Evolutionary conservation across 352 stramenopile genomes (phyloP).

Genomic region (Globisporangium abappressorium): DNA sequence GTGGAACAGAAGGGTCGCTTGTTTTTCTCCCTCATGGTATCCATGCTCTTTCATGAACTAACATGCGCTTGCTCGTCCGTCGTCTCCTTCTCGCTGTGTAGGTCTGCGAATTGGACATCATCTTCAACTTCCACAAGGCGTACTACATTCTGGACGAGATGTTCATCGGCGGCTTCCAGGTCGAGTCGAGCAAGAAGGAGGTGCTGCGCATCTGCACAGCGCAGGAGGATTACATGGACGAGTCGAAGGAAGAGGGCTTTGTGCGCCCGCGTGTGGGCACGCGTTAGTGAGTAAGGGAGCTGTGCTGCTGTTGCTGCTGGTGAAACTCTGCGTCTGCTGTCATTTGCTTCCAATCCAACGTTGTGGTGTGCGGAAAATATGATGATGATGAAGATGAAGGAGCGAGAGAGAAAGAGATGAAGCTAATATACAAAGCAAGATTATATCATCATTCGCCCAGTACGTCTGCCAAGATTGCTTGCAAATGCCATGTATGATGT

Average conservation of each 20-base stretch:
- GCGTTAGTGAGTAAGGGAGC: slow-evolving; percentile 32
- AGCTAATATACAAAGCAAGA: neutral
- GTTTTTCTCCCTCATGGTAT: neutral
- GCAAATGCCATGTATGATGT: neutral
- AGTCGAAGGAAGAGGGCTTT: slow-evolving; percentile 86
- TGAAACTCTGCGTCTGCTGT: neutral
- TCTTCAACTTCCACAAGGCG: slow-evolving; percentile 99
- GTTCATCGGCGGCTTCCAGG: slow-evolving; percentile 97
- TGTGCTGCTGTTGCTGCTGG: neutral
- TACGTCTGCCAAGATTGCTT: neutral
- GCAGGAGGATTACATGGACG: slow-evolving; percentile 90
- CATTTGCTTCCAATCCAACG: neutral
- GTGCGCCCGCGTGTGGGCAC: slow-evolving; percentile 56
- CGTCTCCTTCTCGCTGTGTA: slow-evolving; percentile 49
- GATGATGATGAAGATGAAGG: neutral
- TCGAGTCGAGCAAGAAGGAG: slow-evolving; percentile 95
- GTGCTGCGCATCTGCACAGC: slow-evolving; percentile 86
- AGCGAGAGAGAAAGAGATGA: neutral
- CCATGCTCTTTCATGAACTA: neutral
- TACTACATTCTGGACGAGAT: slow-evolving; percentile 99
- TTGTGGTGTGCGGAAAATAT: neutral
- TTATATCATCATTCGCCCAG: neutral
- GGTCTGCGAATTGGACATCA: slow-evolving; percentile 96
- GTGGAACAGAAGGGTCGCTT: slow-evolving; percentile 8
- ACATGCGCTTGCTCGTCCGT: slow-evolving; percentile 25